These are phyloP conservation scores for Mycena leptocephala DNA, from an alignment of 768 basidiomycete species.

Conservation along the genomic window DNA sequence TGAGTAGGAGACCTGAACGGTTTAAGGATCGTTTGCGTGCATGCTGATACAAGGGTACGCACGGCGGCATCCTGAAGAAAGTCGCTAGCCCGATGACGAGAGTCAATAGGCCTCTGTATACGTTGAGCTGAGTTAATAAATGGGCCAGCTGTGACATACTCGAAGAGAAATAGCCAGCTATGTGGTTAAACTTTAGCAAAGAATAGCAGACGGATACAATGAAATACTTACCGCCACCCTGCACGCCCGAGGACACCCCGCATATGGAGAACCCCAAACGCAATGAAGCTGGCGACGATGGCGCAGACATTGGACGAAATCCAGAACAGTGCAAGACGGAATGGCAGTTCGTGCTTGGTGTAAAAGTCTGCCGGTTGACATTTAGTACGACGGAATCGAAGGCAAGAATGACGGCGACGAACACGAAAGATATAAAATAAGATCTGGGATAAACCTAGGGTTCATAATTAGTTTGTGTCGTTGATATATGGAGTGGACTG, in stretches of 20 bases:
- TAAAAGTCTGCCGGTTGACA: slow-evolving; percentile 65
- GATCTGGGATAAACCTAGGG: slow-evolving; percentile 69
- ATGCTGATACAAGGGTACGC: background rate
- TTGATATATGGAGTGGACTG: too few species aligned
- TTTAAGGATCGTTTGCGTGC: background rate
- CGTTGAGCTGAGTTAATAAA: background rate
- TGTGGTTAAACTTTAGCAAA: background rate
- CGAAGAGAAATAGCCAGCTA: slow-evolving; percentile 74
- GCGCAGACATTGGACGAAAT: slow-evolving; percentile 62
- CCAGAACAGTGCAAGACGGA: slow-evolving; percentile 73
- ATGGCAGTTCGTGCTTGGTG: slow-evolving; percentile 71
- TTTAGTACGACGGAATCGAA: background rate
- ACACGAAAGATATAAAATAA: slow-evolving; percentile 77
- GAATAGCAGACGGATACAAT: background rate
- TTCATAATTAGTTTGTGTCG: background rate
- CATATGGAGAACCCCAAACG: slow-evolving; percentile 75
- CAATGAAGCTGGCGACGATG: slow-evolving; percentile 70
- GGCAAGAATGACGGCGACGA: slow-evolving; percentile 33
- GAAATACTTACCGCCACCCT: slow-evolving; percentile 63
- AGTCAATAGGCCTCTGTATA: slow-evolving; percentile 61
- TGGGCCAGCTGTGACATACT: slow-evolving; percentile 45
- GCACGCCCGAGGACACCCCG: slow-evolving; percentile 67
- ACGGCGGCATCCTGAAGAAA: slow-evolving; percentile 73
- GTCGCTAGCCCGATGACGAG: slow-evolving; percentile 67
- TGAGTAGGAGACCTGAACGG: slow-evolving; percentile 64